Conservation (phyloP, 345 rosid genomes). For the Microcos paniculata region DNA sequence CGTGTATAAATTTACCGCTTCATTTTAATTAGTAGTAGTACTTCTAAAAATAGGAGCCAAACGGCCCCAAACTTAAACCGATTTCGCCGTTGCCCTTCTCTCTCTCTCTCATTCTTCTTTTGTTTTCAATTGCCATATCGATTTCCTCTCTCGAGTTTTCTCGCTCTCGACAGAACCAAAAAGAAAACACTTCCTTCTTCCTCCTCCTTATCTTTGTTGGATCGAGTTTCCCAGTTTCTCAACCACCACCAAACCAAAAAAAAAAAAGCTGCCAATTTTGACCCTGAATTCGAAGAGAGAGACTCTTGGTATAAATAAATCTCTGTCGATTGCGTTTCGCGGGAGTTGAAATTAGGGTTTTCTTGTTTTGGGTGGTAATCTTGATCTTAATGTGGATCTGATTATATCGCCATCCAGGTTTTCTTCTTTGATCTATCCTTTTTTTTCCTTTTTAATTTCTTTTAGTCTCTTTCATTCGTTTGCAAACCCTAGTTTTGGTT, state of each 20-base stretch:
- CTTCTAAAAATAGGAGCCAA: conserved; percentile 25
- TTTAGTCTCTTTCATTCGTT: conserved; percentile 2
- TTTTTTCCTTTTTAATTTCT: conserved; percentile 3
- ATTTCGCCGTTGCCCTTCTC: conserved; percentile 11
- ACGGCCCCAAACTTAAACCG: conserved; percentile 13
- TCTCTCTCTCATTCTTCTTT: conserved; percentile 7
- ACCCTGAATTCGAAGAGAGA: not conserved
- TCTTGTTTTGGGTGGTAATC: conserved; percentile 9
- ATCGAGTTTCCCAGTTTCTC: not conserved
- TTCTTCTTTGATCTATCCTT: conserved; percentile 6
- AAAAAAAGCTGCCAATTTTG: not conserved
- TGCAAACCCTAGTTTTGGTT: conserved; percentile 24
- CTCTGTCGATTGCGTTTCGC: conserved; percentile 25
- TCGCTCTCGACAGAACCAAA: conserved; percentile 30
- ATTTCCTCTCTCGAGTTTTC: conserved; percentile 31
- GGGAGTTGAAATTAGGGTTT: conserved; percentile 24
- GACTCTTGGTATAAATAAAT: conserved; percentile 1
- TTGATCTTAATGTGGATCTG: not conserved
- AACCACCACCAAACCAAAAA: not conserved
- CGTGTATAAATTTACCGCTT: conserved; percentile 30
- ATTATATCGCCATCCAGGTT: conserved; percentile 15
- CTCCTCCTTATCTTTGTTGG: not conserved
- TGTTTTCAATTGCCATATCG: too few relatives aligned
- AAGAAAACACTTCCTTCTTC: conserved; percentile 29
- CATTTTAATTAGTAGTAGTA: not conserved